These are phyloP conservation scores for Diaporthe vaccinii DNA, from an alignment of 2,329 filamentous ascomycete genomes.

Conservation along the genomic window DNA sequence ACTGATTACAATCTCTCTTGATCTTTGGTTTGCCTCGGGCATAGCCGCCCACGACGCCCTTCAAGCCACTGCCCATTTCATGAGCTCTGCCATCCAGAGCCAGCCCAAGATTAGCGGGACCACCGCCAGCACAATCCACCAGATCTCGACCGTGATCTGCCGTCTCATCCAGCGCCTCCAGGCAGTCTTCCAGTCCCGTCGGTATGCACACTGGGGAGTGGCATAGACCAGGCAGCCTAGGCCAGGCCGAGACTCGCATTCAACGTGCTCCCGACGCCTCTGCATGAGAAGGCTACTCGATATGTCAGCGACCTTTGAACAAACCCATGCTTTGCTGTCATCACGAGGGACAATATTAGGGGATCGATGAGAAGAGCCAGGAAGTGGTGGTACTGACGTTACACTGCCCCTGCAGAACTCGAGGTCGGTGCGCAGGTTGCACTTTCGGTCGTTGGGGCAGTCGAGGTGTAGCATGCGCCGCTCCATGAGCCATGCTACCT, in stretches of 20 bases:
- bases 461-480: slow-evolving; percentile 74
- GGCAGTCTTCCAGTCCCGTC: slow-evolving; percentile 59
- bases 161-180: slow-evolving; percentile 60
- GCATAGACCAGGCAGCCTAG: slow-evolving; percentile 69
- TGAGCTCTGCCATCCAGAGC: slow-evolving; percentile 51
- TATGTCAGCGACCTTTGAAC: neutral
- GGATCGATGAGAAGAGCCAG: neutral
- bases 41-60: neutral
- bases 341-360: neutral
- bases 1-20: neutral
- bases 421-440: slow-evolving; percentile 71
- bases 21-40: neutral
- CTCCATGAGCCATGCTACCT: slow-evolving; percentile 78
- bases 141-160: slow-evolving; percentile 61
- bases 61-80: slow-evolving; percentile 29
- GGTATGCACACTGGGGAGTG: slow-evolving; percentile 62
- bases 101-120: slow-evolving; percentile 56
- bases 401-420: slow-evolving; percentile 73
- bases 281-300: slow-evolving; percentile 69
- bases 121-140: slow-evolving; percentile 62
- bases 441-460: slow-evolving; percentile 71
- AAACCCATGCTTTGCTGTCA: neutral
- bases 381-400: slow-evolving; percentile 56
- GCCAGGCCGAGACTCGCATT: slow-evolving; percentile 70
- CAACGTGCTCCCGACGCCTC: slow-evolving; percentile 69